These are phyloP conservation scores for Kodamaea neixiangensis DNA, from an alignment of 805 yeast genomes.

Conservation along the genomic window DNA sequence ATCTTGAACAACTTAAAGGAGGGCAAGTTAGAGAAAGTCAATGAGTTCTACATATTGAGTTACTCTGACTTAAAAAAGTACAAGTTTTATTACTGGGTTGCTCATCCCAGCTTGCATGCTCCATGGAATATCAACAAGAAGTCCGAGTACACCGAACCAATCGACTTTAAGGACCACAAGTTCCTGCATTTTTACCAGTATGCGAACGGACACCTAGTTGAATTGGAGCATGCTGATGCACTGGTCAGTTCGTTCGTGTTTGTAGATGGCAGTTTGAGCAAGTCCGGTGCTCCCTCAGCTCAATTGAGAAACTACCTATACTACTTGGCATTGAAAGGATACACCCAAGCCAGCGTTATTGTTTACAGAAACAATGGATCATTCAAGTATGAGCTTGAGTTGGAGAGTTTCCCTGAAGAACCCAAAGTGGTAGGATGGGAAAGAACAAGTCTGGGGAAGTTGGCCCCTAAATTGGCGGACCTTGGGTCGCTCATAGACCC, in stretches of 20 bases:
- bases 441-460: slow-evolving; percentile 58
- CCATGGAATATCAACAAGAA: slow-evolving; percentile 42
- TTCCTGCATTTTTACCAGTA: slow-evolving; percentile 2
- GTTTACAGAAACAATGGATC: slow-evolving; percentile 27
- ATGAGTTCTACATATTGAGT: slow-evolving; percentile 46
- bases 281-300: slow-evolving; percentile 35
- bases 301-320: slow-evolving; percentile 61
- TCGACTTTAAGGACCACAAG: background rate
- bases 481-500: slow-evolving; percentile 83
- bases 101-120: slow-evolving; percentile 65
- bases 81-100: slow-evolving; percentile 87
- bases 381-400: slow-evolving; percentile 34
- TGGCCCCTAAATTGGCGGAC: slow-evolving; percentile 84
- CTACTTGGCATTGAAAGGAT: slow-evolving; percentile 36
- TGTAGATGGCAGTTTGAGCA: slow-evolving; percentile 33
- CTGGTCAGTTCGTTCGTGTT: slow-evolving; percentile 15
- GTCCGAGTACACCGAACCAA: slow-evolving; percentile 7
- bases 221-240: background rate
- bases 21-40: slow-evolving; percentile 21
- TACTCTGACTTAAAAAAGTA: slow-evolving; percentile 90
- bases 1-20: slow-evolving; percentile 13
- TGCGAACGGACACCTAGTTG: background rate
- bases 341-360: slow-evolving; percentile 20
- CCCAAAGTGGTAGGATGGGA: slow-evolving; percentile 87
- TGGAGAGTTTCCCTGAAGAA: slow-evolving; percentile 6